Percentiles rank a stretch among this genome's conserved stretches.
phyloP scores from a whole-genome alignment of 2,329 filamentous ascomycete genomes.

The Monilinia laxa region DNA sequence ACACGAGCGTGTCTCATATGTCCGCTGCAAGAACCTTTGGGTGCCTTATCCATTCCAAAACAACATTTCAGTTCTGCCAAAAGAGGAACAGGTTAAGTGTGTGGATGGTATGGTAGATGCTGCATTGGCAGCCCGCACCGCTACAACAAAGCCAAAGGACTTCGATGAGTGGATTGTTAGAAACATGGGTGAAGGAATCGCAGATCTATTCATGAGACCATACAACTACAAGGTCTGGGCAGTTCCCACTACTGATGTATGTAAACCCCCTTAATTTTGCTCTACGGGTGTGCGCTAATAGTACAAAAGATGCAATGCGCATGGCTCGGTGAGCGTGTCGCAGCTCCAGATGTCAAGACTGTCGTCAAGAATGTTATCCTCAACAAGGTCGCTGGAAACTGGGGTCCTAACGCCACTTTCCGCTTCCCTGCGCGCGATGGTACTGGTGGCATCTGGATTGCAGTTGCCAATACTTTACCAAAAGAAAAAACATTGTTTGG shows the following conservation, averaged over 20 bases:
- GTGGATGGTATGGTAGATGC: conserved; percentile 96
- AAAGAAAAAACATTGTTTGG: conserved; percentile 91
- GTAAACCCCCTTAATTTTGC: not conserved
- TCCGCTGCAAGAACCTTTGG: conserved; percentile 94
- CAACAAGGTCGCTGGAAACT: conserved; percentile 93
- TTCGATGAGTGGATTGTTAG: conserved; percentile 99
- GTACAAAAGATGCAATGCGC: conserved; percentile 88
- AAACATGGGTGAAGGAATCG: conserved; percentile 85
- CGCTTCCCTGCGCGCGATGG: conserved; percentile 94
- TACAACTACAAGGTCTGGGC: conserved; percentile 99
- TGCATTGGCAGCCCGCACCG: conserved; percentile 79
- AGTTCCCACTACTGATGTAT: conserved; percentile 91
- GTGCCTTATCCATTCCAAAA: conserved; percentile 99
- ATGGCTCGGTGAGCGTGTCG: conserved; percentile 98
- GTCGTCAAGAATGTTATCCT: conserved; percentile 94
- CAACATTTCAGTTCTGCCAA: conserved; percentile 97
- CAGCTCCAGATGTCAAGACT: conserved; percentile 90
- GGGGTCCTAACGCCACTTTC: conserved; percentile 98
- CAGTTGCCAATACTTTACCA: conserved; percentile 88
- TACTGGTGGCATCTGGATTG: conserved; percentile 98
- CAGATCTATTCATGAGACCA: conserved; percentile 95
- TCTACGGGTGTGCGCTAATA: conserved; percentile 7
- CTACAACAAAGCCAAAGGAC: conserved; percentile 89
- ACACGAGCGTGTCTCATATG: conserved; percentile 98
- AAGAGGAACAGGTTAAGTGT: conserved; percentile 93